Evolutionary conservation across 2,329 filamentous ascomycete species (phyloP), one percentile per base, ranked within the genome.

Genomic region (Curvularia spicifera): DNA sequence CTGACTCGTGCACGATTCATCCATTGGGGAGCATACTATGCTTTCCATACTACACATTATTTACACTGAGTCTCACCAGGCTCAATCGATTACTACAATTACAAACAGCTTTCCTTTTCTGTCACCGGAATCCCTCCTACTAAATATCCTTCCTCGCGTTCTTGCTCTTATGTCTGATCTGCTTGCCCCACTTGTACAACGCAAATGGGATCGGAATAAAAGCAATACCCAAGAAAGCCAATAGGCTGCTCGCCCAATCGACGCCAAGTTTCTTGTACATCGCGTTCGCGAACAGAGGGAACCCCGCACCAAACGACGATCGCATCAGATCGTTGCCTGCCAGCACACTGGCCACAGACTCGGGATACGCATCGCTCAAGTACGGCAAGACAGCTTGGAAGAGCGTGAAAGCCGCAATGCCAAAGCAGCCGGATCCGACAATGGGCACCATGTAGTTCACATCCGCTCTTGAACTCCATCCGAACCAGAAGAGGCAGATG

Each of bases 301-400:
- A 79, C 0, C 74, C 78, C 12, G 78, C 76, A 51, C 78, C 78
- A 56, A 81, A 79, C 0, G 68, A 47, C 18, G 69, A 73, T 22
- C 79, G 63, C 67, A 81, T 73, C n/a, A 82, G 64, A 56, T 80
- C 78, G 56, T 80, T 81, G 2, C 78, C 79, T 0, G 79, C 79
- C n/a, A 80, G 66, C 10, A 81, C 78, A 40, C 69, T 75, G 8
- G 79, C 79, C 0, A 76, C 77, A 29, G 78, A 73, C 24, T 79
- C 71, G 3, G 78, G 78, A 51, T 80, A 82, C 0, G 78, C 74
- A 44, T 80, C 77, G 22, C 71, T 69, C 1, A 80, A 70, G 59
- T 81, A 81, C 53, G 77, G 82, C 26, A 83, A 70, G 0, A 82
- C 78, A 1, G 73, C 73, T 48, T 82, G 80, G 70, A 83, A 82